Base-by-base conservation (phyloP, 2,329 filamentous ascomycete species). In the Penicillium sp. region DNA sequence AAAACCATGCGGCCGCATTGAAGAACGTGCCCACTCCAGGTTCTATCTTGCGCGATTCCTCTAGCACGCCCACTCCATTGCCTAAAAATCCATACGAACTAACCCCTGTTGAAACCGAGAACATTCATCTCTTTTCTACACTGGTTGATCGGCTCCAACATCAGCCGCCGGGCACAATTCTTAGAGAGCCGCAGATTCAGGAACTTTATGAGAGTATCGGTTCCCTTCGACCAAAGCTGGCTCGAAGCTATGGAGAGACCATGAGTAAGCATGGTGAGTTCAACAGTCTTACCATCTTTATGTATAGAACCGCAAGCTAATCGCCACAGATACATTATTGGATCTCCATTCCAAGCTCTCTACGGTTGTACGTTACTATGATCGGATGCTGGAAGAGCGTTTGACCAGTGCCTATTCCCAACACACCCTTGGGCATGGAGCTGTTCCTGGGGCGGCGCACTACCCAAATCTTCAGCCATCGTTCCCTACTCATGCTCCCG, bases 151-250 rank as follows among this genome's bases (percentile, higher is more conserved):
- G 95, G 35, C 79, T 99, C 41, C 93, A 97, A 73, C 94, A 95
- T 58, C 94, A 99, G 69, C 91, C 94, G 0, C 93, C 93, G 0
- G 94, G 94, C 0, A 97, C 94, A 0, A 97, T 99, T 53, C 77
- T 99, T n/a, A 84, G 94, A 49, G 94, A 99, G 70, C 94, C 94
- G 2, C 94, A 97, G 73, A 97, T 99, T 50, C 94, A 99, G 75
- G 94, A 99, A 76, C 81, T 99, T 5, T 99, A 99, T 73, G 94
- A 97, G 71, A 95, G 93, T 68, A 97, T 99, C 67, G 92, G 93
- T n/a, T 84, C 91, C 17, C 79, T 99, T 62, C 85, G 94, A 50
- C 94, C 94, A 1, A 99, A 99, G 75, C 81, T 99, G 55, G 94
- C 94, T 5, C 86, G 94, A 12, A 97, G 93, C 0, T 97, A 97